phyloP scores from a whole-genome alignment of 73 alveolate genomes.

The Paramecium pentaurelia region DNA sequence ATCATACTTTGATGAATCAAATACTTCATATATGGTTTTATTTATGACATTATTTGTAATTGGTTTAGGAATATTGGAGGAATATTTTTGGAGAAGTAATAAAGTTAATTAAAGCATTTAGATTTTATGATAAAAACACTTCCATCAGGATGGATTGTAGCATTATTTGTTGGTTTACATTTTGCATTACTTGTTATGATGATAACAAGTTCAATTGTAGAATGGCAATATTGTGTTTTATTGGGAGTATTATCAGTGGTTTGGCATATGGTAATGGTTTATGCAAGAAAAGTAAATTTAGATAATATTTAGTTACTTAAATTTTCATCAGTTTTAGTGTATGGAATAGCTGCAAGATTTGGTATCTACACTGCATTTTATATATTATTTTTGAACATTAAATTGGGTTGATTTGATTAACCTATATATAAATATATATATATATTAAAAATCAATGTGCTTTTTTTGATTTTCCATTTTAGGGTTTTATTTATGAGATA shows the following conservation, averaged over 20 bases:
- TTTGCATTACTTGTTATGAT: neutral
- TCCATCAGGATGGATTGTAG: neutral
- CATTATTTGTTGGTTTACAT: neutral
- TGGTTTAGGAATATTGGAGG: slow-evolving; percentile 28
- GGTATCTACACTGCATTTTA: neutral
- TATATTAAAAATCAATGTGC: neutral
- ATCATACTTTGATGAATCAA: neutral
- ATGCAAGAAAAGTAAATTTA: slow-evolving; percentile 9
- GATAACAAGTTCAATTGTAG: neutral
- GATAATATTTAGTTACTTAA: neutral
- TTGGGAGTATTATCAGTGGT: neutral
- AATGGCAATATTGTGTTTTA: neutral
- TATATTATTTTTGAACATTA: slow-evolving; percentile 27
- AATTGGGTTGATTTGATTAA: neutral
- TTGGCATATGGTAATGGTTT: slow-evolving; percentile 39
- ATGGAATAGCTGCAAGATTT: slow-evolving; percentile 32
- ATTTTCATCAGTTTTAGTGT: slow-evolving; percentile 19
- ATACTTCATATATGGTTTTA: neutral
- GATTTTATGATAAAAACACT: slow-evolving; percentile 11
- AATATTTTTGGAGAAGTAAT: slow-evolving; percentile 35
- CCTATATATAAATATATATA: neutral
- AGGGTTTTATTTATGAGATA: neutral
- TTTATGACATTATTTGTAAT: neutral
- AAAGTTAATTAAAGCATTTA: neutral
- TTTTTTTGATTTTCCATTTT: neutral